phyloP scores from a whole-genome alignment of 73 alveolate species.

The Blepharisma stoltei region DNA sequence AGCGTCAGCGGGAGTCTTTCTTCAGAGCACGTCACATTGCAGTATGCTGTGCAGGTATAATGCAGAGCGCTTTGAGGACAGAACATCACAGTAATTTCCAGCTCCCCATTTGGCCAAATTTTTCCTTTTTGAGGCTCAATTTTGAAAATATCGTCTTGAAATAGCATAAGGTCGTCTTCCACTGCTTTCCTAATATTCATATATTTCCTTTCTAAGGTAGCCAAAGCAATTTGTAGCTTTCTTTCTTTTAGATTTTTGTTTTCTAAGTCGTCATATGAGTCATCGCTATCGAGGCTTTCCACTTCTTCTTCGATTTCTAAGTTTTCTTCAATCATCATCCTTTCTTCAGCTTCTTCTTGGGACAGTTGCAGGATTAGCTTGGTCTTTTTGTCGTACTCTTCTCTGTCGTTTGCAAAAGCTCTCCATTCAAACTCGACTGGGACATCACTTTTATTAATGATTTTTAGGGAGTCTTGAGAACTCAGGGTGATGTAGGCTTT shows the following conservation, averaged over 20 bases:
- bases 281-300: slow-evolving; percentile 84
- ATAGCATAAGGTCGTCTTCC: slow-evolving; percentile 98
- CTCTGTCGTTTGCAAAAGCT: slow-evolving; percentile 97
- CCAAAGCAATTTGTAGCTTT: slow-evolving; percentile 65
- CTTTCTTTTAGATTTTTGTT: slow-evolving; percentile 80
- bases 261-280: slow-evolving; percentile 87
- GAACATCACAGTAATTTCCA: slow-evolving; percentile 94
- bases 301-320: slow-evolving; percentile 90
- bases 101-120: slow-evolving; percentile 99
- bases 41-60: slow-evolving; percentile 91
- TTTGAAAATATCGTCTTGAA: slow-evolving; percentile 97
- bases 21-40: slow-evolving; percentile 96
- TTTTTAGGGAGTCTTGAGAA: slow-evolving; percentile 91
- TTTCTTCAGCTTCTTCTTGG: slow-evolving; percentile 98
- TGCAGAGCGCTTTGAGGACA: slow-evolving; percentile 96
- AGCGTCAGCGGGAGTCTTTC: slow-evolving; percentile 97
- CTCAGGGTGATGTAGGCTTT: slow-evolving; percentile 95
- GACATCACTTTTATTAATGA: slow-evolving; percentile 96
- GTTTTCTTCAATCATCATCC: slow-evolving; percentile 92
- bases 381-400: slow-evolving; percentile 95
- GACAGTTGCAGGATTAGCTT: slow-evolving; percentile 84
- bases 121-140: slow-evolving; percentile 99
- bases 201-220: slow-evolving; percentile 75
- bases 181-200: slow-evolving; percentile 91
- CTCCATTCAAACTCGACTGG: slow-evolving; percentile 99